These are phyloP conservation scores for Penicillium sp. DNA, from an alignment of 2,329 filamentous ascomycete species.

Conservation along the genomic window DNA sequence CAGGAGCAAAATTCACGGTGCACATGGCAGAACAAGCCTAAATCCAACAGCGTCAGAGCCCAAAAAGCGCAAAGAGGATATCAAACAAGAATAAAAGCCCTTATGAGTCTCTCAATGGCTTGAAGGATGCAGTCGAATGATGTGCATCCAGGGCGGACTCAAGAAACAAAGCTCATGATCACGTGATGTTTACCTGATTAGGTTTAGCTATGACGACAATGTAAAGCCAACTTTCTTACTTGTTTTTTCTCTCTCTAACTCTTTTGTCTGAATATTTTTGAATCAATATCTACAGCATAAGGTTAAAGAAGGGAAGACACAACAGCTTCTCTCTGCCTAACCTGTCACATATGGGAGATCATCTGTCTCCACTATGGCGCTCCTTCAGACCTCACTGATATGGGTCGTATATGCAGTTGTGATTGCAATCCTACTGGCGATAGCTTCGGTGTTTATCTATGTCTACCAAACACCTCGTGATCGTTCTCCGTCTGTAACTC, in stretches of 20 bases:
- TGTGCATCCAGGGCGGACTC: background rate
- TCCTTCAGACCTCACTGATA: constrained; percentile 86
- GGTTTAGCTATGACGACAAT: constrained; percentile 21
- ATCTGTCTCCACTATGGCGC: constrained; percentile 51
- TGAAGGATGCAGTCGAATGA: background rate
- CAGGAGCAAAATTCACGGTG: background rate
- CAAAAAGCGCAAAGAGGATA: background rate
- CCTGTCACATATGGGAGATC: constrained; percentile 13
- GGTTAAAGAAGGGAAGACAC: background rate
- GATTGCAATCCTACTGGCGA: constrained; percentile 71
- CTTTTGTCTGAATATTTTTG: background rate
- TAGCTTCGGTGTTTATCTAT: constrained; percentile 83
- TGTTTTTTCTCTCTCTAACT: background rate
- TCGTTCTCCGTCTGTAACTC: constrained; percentile 76
- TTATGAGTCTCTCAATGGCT: background rate
- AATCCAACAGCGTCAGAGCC: background rate
- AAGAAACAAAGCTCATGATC: constrained; percentile 3
- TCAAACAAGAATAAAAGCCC: background rate
- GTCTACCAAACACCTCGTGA: constrained; percentile 89
- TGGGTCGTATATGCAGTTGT: constrained; percentile 92
- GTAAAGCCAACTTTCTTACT: constrained; percentile 1
- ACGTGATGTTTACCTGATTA: constrained; percentile 12
- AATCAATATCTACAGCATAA: background rate
- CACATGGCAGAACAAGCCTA: background rate
- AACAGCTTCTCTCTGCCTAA: background rate